Conservation (phyloP, 2,329 filamentous ascomycete genomes). For the Ophiocordyceps camponoti-leonardi region DNA sequence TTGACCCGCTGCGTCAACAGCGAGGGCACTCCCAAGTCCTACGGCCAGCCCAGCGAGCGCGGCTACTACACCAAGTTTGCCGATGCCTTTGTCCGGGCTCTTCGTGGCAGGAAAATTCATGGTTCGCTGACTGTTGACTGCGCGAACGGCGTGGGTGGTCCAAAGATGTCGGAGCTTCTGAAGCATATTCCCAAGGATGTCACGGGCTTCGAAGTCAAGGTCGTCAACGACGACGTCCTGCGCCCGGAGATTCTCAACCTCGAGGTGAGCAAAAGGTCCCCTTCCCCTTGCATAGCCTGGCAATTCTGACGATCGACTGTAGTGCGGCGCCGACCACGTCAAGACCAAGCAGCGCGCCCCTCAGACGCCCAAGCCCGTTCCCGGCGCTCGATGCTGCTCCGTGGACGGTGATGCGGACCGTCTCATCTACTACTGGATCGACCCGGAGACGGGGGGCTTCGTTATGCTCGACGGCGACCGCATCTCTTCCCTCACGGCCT, state of each 20-base stretch:
- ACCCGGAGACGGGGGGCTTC: conserved; percentile 66
- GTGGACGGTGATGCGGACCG: conserved; percentile 92
- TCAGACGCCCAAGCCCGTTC: conserved; percentile 58
- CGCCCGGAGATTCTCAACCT: conserved; percentile 79
- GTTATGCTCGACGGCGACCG: conserved; percentile 90
- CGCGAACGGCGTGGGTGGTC: conserved; percentile 90
- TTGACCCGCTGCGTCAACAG: conserved; percentile 90
- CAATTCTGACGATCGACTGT: not conserved
- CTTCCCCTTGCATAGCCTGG: not conserved
- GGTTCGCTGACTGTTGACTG: conserved; percentile 78
- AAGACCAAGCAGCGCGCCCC: conserved; percentile 93
- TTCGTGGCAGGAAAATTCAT: conserved; percentile 57
- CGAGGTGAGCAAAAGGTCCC: conserved; percentile 43
- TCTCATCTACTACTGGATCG: conserved; percentile 85
- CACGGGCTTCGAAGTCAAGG: conserved; percentile 60
- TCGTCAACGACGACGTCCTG: conserved; percentile 86
- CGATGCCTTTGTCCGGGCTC: conserved; percentile 67
- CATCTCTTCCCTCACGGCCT: conserved; percentile 84
- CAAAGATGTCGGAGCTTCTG: conserved; percentile 72
- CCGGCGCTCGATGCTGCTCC: conserved; percentile 69
- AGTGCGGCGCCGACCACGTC: conserved; percentile 93
- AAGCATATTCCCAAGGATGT: conserved; percentile 61
- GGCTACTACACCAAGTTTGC: conserved; percentile 93
- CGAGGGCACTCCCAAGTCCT: conserved; percentile 67
- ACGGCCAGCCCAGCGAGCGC: conserved; percentile 73